Percentiles rank a stretch among this genome's conserved stretches.
These are phyloP conservation scores for Actinomucor elegans DNA, from an alignment of 371 early-diverging fungal genomes.

Conservation along the genomic window DNA sequence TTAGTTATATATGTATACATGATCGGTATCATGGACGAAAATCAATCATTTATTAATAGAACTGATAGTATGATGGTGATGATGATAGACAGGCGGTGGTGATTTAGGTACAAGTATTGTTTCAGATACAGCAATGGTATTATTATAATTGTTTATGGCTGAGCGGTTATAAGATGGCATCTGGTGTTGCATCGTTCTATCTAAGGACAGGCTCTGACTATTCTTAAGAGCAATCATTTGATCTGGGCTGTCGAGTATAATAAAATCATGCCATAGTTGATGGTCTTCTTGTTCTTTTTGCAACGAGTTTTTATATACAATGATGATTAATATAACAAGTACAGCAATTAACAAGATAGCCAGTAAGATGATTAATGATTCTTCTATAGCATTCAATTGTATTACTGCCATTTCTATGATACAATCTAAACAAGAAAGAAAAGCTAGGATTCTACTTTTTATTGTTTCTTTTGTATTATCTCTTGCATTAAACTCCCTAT, in stretches of 20 bases:
- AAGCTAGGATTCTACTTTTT: too few species aligned
- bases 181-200: conserved; percentile 2
- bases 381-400: background rate
- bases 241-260: conserved; percentile 26
- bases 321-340: background rate
- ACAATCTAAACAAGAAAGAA: background rate
- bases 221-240: conserved; percentile 24
- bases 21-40: too few species aligned
- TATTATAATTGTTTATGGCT: background rate
- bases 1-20: too few species aligned
- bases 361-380: background rate
- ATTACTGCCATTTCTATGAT: background rate
- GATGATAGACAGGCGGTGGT: conserved; percentile 14
- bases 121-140: background rate
- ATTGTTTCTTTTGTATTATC: too few species aligned
- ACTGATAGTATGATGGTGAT: background rate
- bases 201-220: conserved; percentile 9
- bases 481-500: too few species aligned
- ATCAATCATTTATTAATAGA: background rate
- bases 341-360: background rate
- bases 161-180: background rate
- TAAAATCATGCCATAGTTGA: conserved; percentile 15
- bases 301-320: conserved; percentile 5
- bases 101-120: conserved; percentile 4
- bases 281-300: background rate